Conservation (phyloP, 352 stramenopile genomes). For the Halophytophthora polymorphica region DNA sequence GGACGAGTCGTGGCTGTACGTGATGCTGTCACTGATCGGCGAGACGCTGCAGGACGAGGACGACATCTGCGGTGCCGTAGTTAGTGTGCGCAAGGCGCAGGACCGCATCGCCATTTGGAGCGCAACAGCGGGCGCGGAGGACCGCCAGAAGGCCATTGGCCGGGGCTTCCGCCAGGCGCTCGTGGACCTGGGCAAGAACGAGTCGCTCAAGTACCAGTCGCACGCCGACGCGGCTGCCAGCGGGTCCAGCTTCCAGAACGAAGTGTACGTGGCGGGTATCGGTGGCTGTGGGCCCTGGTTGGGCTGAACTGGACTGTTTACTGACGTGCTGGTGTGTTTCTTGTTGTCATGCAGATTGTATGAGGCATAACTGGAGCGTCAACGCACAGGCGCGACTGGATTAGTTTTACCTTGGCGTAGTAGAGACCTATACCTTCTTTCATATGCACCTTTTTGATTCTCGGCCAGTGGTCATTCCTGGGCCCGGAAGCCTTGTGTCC, state of each 20-base stretch:
- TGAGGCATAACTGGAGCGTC: constrained; percentile 65
- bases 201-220: constrained; percentile 88
- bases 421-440: constrained; percentile 30
- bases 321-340: neutral
- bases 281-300: neutral
- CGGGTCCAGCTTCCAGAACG: constrained; percentile 89
- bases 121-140: constrained; percentile 66
- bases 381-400: constrained; percentile 58
- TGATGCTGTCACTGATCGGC: constrained; percentile 94
- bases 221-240: constrained; percentile 83
- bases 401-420: constrained; percentile 45
- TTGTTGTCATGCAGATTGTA: constrained; percentile 66
- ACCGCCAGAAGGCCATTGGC: constrained; percentile 78
- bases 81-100: constrained; percentile 93
- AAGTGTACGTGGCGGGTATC: constrained; percentile 67
- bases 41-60: constrained; percentile 94
- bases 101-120: constrained; percentile 96
- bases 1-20: constrained; percentile 96
- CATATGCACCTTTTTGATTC: constrained; percentile 31
- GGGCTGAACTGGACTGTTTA: neutral
- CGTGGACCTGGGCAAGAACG: constrained; percentile 84
- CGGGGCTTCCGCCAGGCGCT: constrained; percentile 77
- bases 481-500: no score
- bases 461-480: neutral
- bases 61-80: constrained; percentile 94